Evolutionary conservation across 192 early-diverging fungal species (phyloP).

Genomic region (Podila minutissima): DNA sequence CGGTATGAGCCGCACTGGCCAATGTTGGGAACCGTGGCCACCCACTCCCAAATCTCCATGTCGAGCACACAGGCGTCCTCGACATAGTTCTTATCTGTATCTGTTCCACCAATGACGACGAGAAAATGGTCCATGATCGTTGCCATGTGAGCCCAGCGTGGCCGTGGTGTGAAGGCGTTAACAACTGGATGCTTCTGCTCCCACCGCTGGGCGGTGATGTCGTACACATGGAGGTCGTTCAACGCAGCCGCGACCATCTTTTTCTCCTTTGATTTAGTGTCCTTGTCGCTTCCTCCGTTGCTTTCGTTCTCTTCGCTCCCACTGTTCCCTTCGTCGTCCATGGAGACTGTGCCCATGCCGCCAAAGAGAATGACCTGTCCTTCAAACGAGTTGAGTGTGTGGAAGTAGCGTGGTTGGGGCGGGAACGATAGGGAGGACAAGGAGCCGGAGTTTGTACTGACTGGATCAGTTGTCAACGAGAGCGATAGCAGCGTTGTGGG

Average conservation of each 20-base stretch:
- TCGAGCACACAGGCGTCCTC: slow-evolving; percentile 23
- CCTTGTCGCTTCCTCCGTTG: not conserved
- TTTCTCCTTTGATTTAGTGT: not conserved
- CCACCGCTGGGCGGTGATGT: slow-evolving; percentile 19
- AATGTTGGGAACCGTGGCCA: slow-evolving; percentile 11
- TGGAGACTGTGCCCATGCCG: slow-evolving; percentile 8
- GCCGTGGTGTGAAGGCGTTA: slow-evolving; percentile 11
- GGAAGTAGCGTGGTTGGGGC: slow-evolving; percentile 16
- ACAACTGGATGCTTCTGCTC: slow-evolving; percentile 17
- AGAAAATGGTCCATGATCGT: slow-evolving; percentile 21
- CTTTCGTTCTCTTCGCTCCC: not conserved
- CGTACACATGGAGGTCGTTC: slow-evolving; percentile 17
- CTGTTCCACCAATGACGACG: slow-evolving; percentile 16
- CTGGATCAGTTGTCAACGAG: slow-evolving; percentile 15
- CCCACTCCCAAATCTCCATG: slow-evolving; percentile 24
- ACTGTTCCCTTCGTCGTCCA: not conserved
- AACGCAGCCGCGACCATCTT: not conserved
- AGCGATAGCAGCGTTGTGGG: slow-evolving; percentile 18
- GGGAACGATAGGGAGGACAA: slow-evolving; percentile 2
- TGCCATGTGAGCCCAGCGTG: slow-evolving; percentile 20
- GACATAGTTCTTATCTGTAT: slow-evolving; percentile 11
- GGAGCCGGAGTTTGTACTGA: not conserved
- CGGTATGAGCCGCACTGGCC: slow-evolving; percentile 23
- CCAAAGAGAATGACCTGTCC: slow-evolving; percentile 16
- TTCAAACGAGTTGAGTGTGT: slow-evolving; percentile 16